Conservation (phyloP, 768 basidiomycete genomes). For the Tulasnella sp. region DNA sequence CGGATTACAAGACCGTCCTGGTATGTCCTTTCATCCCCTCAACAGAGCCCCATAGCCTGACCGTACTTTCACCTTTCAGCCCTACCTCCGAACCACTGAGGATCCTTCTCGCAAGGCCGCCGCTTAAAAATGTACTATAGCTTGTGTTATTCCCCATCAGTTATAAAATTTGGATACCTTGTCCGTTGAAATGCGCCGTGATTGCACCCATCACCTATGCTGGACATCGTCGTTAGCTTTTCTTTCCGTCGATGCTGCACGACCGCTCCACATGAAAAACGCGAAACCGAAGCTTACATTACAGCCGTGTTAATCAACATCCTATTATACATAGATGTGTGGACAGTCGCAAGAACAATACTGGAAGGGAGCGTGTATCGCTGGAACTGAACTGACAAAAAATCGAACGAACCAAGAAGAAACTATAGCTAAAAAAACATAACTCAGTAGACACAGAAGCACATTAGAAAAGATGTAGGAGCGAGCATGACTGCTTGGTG, state of each 20-base stretch:
- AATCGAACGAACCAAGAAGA: not conserved
- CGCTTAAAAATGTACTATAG: not conserved
- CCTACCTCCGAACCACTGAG: constrained; percentile 76
- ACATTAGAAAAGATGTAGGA: not conserved
- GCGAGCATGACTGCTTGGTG: not conserved
- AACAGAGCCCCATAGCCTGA: not conserved
- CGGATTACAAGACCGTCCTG: constrained; percentile 68
- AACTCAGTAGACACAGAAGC: not conserved
- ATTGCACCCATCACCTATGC: not conserved
- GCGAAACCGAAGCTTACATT: not conserved
- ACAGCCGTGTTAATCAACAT: not conserved
- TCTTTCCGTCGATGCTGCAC: not conserved
- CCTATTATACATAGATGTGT: not conserved
- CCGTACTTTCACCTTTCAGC: constrained; percentile 37
- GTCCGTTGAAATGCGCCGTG: not conserved
- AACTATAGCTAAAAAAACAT: not conserved
- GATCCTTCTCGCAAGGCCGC: not conserved
- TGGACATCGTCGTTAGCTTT: not conserved
- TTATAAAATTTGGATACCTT: not conserved
- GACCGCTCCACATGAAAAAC: not conserved
- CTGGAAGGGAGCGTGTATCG: not conserved
- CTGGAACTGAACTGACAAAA: not conserved
- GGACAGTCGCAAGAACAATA: not conserved
- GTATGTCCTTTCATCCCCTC: constrained; percentile 38
- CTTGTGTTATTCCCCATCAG: not conserved